A percentile compares a stretch with the other conserved stretches of the same genome.
phyloP scores from a whole-genome alignment of 768 basidiomycete genomes.

The Boletus bicolor region DNA sequence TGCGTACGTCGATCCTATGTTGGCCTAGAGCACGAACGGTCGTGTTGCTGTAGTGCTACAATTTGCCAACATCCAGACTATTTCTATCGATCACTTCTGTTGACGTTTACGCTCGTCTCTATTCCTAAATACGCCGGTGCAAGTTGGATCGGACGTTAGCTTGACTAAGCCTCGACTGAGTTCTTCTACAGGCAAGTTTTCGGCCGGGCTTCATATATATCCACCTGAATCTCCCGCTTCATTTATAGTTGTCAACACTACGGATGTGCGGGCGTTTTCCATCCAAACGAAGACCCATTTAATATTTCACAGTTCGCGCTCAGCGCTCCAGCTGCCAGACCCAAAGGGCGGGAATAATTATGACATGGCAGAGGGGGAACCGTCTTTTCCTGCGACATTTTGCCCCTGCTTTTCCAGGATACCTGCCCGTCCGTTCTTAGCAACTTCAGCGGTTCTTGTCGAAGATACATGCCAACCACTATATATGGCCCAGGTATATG shows the following conservation, averaged over 20 bases:
- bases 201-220: neutral
- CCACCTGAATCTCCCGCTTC: neutral
- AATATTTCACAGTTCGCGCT: neutral
- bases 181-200: neutral
- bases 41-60: neutral
- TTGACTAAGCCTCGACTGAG: neutral
- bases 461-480: no score
- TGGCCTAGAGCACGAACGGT: neutral
- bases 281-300: neutral
- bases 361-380: no score
- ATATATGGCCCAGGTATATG: no score
- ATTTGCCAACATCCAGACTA: neutral
- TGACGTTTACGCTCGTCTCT: neutral
- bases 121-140: neutral
- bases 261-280: neutral
- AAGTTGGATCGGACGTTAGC: neutral
- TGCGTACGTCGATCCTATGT: conserved; percentile 2
- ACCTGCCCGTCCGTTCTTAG: no score
- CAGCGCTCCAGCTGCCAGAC: no score
- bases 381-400: no score
- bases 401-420: no score
- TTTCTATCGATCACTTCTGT: neutral
- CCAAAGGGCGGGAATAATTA: no score
- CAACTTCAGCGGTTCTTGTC: no score
- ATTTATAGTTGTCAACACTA: neutral